Evolutionary conservation across 2,329 filamentous ascomycete genomes (phyloP), one percentile per base, ranked within the genome.

Genomic region (Botrytis medusae): DNA sequence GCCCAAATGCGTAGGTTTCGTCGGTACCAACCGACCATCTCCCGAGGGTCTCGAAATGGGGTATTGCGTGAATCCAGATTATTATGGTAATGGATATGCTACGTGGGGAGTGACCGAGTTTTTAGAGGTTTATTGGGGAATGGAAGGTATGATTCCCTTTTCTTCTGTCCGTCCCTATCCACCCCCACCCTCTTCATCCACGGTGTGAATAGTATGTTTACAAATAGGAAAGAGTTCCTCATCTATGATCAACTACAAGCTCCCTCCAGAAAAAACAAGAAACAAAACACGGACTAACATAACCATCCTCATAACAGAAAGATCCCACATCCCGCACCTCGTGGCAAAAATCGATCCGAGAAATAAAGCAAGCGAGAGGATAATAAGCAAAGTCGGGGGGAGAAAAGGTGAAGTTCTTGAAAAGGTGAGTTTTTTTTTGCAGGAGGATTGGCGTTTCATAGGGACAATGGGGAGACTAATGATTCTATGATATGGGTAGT

Each of bases 21-120:
- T 51, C 4, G 63, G 63, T 3, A 65, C 63, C 7, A 48, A 65
- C 29, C 63, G 63, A 1, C 20, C 14, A n/a, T 65, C 44, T 0
- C 20, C 29, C 7, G 44, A 65, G 6, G 63, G 63, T 37, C 63
- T 65, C 12, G 29, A n/a, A 34, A 34, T 51, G 20, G 32, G 57
- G 0, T 72, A 78, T 32, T 76, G 77, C 9, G 59, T 79, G 48
- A 76, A 79, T 64, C 73, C 71, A 1, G 77, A 77, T 1, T 79
- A 79, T 72, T 75, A 72, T 76, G 77, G 77, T 5, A 72, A 70
- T n/a, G 77, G 77, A 32, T 79, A 74, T 72, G 75, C 74, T 22
- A 75, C 65, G 20, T 77, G 78, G 42, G 76, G 76, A 22, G 74
- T 78, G 37, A 44, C 16, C 40, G 63, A 67, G 46, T 79, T 77